Evolutionary conservation across 805 yeast species (phyloP), one percentile per base, ranked within the genome.

Genomic region (Barnettozyma pratensis): DNA sequence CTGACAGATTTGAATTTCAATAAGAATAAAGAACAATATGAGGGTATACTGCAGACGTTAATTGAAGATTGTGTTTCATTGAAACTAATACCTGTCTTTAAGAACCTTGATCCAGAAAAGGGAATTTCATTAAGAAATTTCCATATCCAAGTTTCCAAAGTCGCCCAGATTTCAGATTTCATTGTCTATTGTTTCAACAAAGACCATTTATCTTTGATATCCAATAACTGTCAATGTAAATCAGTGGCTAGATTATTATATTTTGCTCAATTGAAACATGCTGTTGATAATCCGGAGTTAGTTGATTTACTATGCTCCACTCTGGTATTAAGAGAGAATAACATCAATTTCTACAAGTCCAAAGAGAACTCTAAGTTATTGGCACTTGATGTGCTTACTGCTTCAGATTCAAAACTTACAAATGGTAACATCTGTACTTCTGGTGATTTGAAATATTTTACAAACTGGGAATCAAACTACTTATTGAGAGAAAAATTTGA

Each of bases 91-190:
- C 87, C 87, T 1, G 52, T 70, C 7, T 84, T 87, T 56, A 67
- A 75, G 44, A 72, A 77, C 49, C 62, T 82, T 57, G 91, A 85
- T 55, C 92, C 90, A 12, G 79, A 73, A 48, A 71, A 76, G 39
- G 94, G 96, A 4, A 81, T 87, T 6, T 80, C 88, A 4, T 73
- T 90, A 47, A 75, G 97, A 53, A 87, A 91, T 61, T 91, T 90
- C 65, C 89, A 87, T 60, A 80, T 86, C 48, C 98, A 92, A 66
- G 85, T 82, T 19, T 76, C 89, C n/a, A 90, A 89, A 61, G 70
- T 84, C 51, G 85, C 94, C 34, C 72, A 80, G 29, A 72, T 89
- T 8, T 75, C 94, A 0, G 95, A 87, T 60, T 77, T 89, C 44
- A 69, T 88, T 6, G 79, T 91, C n/a, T 92, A 90, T 63, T 78